Evolutionary conservation across 495 filamentous ascomycete genomes (phyloP).

Genomic region (Elaphomyces granulatus): DNA sequence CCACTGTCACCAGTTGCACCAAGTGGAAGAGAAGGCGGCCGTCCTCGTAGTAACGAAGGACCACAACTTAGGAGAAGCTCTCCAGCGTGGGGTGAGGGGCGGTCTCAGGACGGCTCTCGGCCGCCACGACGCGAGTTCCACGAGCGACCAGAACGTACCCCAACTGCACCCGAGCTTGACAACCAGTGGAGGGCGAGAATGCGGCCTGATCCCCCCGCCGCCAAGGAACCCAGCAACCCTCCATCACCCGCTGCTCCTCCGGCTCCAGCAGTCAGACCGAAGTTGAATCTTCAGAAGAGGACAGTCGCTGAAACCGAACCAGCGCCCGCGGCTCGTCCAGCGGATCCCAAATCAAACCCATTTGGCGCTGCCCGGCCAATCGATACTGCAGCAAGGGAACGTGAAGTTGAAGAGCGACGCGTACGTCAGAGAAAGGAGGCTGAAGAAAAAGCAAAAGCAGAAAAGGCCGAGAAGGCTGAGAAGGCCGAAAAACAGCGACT

Average conservation of each 20-base stretch:
- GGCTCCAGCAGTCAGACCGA: constrained; percentile 50
- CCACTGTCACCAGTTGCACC: constrained; percentile 63
- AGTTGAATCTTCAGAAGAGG: constrained; percentile 72
- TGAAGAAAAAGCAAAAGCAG: constrained; percentile 72
- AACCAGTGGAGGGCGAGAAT: constrained; percentile 76
- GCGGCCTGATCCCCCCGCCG: constrained; percentile 52
- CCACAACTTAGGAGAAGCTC: constrained; percentile 47
- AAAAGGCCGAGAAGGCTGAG: constrained; percentile 38
- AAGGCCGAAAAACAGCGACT: constrained; percentile 29
- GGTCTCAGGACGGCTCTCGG: constrained; percentile 64
- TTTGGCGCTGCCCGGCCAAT: constrained; percentile 87
- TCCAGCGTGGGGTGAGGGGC: constrained; percentile 77
- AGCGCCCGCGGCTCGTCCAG: constrained; percentile 28
- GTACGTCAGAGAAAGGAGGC: constrained; percentile 73
- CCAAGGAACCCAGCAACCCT: constrained; percentile 51
- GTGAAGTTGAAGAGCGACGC: constrained; percentile 78
- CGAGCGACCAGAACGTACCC: constrained; percentile 48
- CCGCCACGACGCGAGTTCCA: constrained; percentile 71
- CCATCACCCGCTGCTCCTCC: constrained; percentile 43
- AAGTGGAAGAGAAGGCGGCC: constrained; percentile 51
- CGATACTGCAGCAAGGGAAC: constrained; percentile 75
- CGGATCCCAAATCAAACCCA: constrained; percentile 69
- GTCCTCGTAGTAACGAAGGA: constrained; percentile 52
- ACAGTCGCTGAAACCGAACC: constrained; percentile 63
- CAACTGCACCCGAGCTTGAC: constrained; percentile 75